A percentile compares a stretch with the other conserved stretches of the same genome.
These are phyloP conservation scores for Aspergillus thermomutatus DNA, from an alignment of 2,329 filamentous ascomycete species.

Conservation along the genomic window DNA sequence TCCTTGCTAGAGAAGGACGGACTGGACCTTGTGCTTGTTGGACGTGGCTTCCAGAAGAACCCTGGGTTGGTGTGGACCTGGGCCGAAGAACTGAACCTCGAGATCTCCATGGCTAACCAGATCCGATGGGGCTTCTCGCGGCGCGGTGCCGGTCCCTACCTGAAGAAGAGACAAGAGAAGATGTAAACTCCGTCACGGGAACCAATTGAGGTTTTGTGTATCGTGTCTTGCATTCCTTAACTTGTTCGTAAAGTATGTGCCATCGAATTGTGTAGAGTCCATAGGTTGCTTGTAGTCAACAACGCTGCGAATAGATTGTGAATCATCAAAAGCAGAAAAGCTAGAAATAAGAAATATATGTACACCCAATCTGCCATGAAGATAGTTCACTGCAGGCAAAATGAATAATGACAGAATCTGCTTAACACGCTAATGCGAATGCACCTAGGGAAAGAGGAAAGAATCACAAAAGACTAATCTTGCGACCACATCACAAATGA, in stretches of 20 bases:
- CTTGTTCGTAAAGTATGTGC: not conserved
- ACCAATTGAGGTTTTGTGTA: not conserved
- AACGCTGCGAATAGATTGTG: no score
- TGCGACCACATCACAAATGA: not conserved
- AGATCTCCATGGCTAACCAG: conserved; percentile 70
- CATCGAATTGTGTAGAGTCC: not conserved
- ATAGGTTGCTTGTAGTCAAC: no score
- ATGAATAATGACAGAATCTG: not conserved
- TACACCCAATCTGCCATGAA: not conserved
- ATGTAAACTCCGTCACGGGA: conserved; percentile 1
- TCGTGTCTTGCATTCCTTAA: no score
- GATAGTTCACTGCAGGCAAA: not conserved
- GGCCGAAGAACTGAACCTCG: conserved; percentile 68
- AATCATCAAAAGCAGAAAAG: not conserved
- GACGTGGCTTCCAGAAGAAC: conserved; percentile 75
- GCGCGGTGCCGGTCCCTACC: conserved; percentile 13
- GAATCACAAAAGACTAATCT: no score
- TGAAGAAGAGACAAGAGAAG: conserved; percentile 11
- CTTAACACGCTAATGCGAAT: not conserved
- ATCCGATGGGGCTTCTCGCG: conserved; percentile 54
- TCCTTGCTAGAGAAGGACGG: conserved; percentile 51
- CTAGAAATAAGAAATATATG: not conserved
- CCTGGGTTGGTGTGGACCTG: conserved; percentile 71
- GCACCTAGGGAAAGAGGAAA: no score
- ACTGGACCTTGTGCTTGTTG: conserved; percentile 68